These are phyloP conservation scores for Leucocoprinus birnbaumii DNA, from an alignment of 768 basidiomycete species.

Conservation along the genomic window DNA sequence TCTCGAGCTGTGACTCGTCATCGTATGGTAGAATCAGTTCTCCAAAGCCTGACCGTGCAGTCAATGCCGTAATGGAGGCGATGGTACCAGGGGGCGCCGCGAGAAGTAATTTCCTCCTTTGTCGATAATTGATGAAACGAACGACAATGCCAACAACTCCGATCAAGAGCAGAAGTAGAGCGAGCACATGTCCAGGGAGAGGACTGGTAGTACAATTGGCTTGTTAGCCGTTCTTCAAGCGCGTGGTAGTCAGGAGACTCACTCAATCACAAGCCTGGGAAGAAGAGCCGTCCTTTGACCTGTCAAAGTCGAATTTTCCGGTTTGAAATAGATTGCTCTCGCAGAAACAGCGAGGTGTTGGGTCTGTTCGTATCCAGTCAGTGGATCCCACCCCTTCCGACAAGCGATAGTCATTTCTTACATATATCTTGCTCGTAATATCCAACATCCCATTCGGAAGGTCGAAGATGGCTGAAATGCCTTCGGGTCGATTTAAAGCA, in stretches of 20 bases:
- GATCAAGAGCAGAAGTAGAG: slow-evolving; percentile 42
- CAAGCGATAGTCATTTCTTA: slow-evolving; percentile 23
- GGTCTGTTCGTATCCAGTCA: slow-evolving; percentile 29
- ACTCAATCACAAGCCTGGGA: slow-evolving; percentile 61
- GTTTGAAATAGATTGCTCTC: slow-evolving; percentile 56
- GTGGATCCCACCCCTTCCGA: neutral
- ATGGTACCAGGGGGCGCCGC: slow-evolving; percentile 59
- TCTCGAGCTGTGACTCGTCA: slow-evolving; percentile 37
- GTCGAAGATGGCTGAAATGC: slow-evolving; percentile 44
- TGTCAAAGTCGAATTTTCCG: slow-evolving; percentile 30
- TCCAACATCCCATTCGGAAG: slow-evolving; percentile 48
- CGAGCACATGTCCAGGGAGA: slow-evolving; percentile 49
- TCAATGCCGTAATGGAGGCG: slow-evolving; percentile 52
- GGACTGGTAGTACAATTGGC: slow-evolving; percentile 34
- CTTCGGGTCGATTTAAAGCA: slow-evolving; percentile 39
- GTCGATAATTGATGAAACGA: slow-evolving; percentile 44
- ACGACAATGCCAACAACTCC: slow-evolving; percentile 45
- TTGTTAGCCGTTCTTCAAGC: neutral
- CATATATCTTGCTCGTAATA: slow-evolving; percentile 49
- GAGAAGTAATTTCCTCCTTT: slow-evolving; percentile 47
- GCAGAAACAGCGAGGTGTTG: slow-evolving; percentile 58
- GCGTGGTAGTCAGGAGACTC: slow-evolving; percentile 21
- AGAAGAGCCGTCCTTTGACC: slow-evolving; percentile 38
- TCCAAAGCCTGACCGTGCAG: slow-evolving; percentile 60
- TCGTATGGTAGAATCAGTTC: slow-evolving; percentile 61